Conservation (phyloP, 495 filamentous ascomycete species). For the Penicillium turbatum region DNA sequence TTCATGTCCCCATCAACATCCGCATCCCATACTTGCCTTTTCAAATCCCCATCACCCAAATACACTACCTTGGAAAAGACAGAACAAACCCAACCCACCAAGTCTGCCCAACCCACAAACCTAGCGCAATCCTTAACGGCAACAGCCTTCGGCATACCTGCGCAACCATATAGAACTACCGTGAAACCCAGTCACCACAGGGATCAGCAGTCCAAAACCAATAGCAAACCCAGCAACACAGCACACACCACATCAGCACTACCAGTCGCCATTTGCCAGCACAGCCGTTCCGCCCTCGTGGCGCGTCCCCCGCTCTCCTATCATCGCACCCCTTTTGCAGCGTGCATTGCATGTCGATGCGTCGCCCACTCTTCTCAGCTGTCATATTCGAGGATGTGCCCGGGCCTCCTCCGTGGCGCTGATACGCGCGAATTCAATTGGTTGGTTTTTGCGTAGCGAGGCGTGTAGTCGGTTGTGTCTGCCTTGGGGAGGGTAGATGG, state of each 20-base stretch:
- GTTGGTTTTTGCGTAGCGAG: not conserved
- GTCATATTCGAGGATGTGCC: constrained; percentile 2
- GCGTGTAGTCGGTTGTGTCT: not conserved
- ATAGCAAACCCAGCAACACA: not conserved
- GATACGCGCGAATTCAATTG: not conserved
- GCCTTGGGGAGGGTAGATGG: not conserved
- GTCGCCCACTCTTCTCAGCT: not conserved
- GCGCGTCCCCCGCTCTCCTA: not conserved
- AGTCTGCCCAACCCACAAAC: not conserved
- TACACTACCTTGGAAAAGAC: not conserved
- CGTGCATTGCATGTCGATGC: not conserved
- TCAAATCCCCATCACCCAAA: no score
- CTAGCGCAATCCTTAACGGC: not conserved
- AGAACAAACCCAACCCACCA: not conserved
- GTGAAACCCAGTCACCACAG: not conserved
- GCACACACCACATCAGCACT: not conserved
- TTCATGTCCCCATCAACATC: no score
- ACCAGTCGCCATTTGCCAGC: not conserved
- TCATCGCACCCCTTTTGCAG: not conserved
- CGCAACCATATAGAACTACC: no score
- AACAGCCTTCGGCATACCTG: not conserved
- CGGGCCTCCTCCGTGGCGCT: not conserved
- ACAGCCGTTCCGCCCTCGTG: not conserved
- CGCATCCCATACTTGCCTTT: no score
- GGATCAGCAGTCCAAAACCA: not conserved